Percentiles rank a stretch among this genome's conserved stretches.
Evolutionary conservation across 441 rosid species (phyloP).

Genomic region (Sinapis alba): DNA sequence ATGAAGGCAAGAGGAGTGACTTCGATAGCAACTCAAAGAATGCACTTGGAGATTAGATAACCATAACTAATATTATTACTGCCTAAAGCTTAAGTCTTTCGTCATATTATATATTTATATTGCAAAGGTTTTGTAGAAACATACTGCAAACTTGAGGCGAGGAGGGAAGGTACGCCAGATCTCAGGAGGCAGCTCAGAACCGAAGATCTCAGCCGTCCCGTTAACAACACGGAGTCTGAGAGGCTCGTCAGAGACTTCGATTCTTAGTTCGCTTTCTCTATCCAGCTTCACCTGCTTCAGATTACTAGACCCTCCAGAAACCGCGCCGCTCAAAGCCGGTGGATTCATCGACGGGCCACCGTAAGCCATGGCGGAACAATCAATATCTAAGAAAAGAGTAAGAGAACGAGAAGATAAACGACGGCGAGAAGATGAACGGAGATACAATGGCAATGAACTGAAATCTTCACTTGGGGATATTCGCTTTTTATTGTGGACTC

Average conservation of each 20-base stretch:
- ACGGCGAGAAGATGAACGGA: slow-evolving; percentile 17
- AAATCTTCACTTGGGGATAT: background rate
- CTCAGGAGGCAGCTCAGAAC: slow-evolving; percentile 86
- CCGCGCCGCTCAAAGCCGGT: slow-evolving; percentile 37
- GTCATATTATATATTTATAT: too few species aligned
- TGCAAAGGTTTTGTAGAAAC: background rate
- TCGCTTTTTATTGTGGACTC: background rate
- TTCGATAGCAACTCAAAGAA: slow-evolving; percentile 12
- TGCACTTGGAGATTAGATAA: too few species aligned
- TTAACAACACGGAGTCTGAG: slow-evolving; percentile 72
- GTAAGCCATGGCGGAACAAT: slow-evolving; percentile 33
- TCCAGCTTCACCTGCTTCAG: slow-evolving; percentile 79
- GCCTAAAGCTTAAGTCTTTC: background rate
- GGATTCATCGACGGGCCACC: slow-evolving; percentile 47
- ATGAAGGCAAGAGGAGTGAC: background rate
- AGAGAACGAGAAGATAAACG: too few species aligned
- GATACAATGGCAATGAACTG: background rate
- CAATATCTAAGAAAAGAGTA: background rate
- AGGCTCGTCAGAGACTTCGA: slow-evolving; percentile 76
- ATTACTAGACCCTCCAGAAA: slow-evolving; percentile 41
- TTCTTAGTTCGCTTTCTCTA: slow-evolving; percentile 82
- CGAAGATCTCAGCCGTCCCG: slow-evolving; percentile 88
- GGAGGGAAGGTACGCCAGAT: slow-evolving; percentile 91
- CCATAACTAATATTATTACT: background rate
- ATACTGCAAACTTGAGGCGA: slow-evolving; percentile 82